Conservation (phyloP, 1,284 basidiomycete genomes). For the Rhizopogon hawkerae region DNA sequence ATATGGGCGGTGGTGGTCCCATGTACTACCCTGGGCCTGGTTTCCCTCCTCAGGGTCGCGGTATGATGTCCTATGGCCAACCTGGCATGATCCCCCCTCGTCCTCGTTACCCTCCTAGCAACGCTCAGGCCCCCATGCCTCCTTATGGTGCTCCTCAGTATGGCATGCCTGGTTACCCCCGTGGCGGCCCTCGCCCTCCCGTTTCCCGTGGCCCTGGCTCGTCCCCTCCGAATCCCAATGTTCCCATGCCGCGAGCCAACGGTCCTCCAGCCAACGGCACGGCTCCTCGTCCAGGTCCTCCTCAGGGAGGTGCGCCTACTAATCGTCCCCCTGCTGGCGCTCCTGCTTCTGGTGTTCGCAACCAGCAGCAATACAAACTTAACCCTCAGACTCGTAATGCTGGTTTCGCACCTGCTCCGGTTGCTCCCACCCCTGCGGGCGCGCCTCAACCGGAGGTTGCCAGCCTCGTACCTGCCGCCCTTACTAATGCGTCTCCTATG, state of each 20-base stretch:
- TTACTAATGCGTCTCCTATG: slow-evolving; percentile 70
- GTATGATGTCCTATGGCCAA: slow-evolving; percentile 74
- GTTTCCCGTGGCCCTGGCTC: slow-evolving; percentile 49
- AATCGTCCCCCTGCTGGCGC: slow-evolving; percentile 34
- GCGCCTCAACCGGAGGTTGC: slow-evolving; percentile 37
- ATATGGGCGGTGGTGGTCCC: slow-evolving; percentile 59
- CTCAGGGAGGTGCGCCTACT: slow-evolving; percentile 37
- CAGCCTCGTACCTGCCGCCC: slow-evolving; percentile 43
- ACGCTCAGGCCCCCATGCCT: slow-evolving; percentile 64
- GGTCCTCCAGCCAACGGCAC: slow-evolving; percentile 45
- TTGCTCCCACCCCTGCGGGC: slow-evolving; percentile 28
- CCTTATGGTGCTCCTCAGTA: slow-evolving; percentile 65
- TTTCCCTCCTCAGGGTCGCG: slow-evolving; percentile 72
- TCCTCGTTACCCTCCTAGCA: slow-evolving; percentile 66
- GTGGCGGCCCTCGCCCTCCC: slow-evolving; percentile 42
- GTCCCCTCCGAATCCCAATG: slow-evolving; percentile 54
- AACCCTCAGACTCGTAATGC: slow-evolving; percentile 34
- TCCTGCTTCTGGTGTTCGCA: slow-evolving; percentile 33
- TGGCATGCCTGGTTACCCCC: slow-evolving; percentile 54
- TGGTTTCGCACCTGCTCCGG: slow-evolving; percentile 28
- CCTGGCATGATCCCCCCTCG: slow-evolving; percentile 83
- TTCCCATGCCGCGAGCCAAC: slow-evolving; percentile 48
- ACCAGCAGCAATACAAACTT: slow-evolving; percentile 32
- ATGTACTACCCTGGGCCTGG: slow-evolving; percentile 87
- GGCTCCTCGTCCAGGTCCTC: slow-evolving; percentile 38